Evolutionary conservation across 257 asterid species (phyloP), one percentile per base, ranked within the genome.

Genomic region (Cordia subcordata): DNA sequence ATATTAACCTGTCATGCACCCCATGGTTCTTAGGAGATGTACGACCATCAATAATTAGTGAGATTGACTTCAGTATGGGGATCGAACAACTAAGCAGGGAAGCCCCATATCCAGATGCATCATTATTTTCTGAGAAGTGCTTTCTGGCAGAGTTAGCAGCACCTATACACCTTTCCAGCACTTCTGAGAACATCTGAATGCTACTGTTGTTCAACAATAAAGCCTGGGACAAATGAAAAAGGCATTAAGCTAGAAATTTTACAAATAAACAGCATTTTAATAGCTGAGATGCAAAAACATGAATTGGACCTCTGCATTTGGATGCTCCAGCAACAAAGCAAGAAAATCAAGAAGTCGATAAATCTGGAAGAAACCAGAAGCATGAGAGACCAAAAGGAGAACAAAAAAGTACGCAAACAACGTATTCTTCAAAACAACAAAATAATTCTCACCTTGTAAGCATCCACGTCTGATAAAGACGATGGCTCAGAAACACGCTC

Each of bases 281-380:
- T 51, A 22, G n/a, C 17, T 17, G 27, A 13, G 45, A 54, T 17
- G 17, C 8, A 52, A 22, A n/a, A 40, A 23, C 51, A 33, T 56
- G 46, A 58, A 59, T 23, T 59, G 20, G 19, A 92, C 99, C 97
- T 93, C 89, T 32, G 96, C 95, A 76, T 74, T 70, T 53, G 97
- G 96, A 75, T 93, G 99, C 74, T 93, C 97, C 82, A 86, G 68
- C 60, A 93, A 75, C 73, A 82, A 73, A 57, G 86, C 79, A 53
- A 89, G 71, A 76, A 89, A 93, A 66, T 75, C 77, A 49, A 93
- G 95, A 67, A 84, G 44, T 50, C 75, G 89, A 67, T 85, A 78
- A 54, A 87, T 81, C 97, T 92, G 82, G 55, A 64, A 58, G 40
- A 67, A 64, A 33, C 17, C 55, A 63, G 33, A 56, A 54, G 42